Conservation (phyloP, 192 early-diverging fungal genomes). For the Funneliformis geosporum region DNA sequence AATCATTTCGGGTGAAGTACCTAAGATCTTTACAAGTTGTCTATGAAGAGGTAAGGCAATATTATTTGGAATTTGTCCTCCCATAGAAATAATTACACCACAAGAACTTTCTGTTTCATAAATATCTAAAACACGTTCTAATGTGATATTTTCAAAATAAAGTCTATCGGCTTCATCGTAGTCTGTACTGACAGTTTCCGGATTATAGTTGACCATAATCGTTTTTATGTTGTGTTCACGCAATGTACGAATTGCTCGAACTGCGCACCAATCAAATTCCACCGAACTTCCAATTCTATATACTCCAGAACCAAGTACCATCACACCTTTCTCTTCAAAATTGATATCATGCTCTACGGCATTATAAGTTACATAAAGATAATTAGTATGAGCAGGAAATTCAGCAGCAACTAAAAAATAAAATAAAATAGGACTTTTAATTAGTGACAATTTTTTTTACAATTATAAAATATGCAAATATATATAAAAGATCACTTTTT, state of each 20-base stretch:
- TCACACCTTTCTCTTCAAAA: constrained; percentile 87
- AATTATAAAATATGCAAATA: not conserved
- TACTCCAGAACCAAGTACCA: constrained; percentile 96
- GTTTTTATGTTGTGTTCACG: constrained; percentile 80
- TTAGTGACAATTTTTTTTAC: not conserved
- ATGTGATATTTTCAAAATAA: constrained; percentile 96
- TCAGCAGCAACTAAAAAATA: constrained; percentile 81
- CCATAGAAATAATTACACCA: constrained; percentile 89
- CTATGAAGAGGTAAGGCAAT: constrained; percentile 85
- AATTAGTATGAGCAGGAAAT: constrained; percentile 95
- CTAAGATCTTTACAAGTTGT: constrained; percentile 80
- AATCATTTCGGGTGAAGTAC: constrained; percentile 88
- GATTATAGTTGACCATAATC: constrained; percentile 99
- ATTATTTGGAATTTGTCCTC: constrained; percentile 96
- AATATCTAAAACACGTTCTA: constrained; percentile 96
- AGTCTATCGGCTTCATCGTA: constrained; percentile 97
- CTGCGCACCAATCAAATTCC: constrained; percentile 97
- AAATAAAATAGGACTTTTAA: not conserved
- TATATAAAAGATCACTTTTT: not conserved
- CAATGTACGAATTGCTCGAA: constrained; percentile 80
- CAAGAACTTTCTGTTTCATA: constrained; percentile 82
- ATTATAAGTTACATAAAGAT: constrained; percentile 98
- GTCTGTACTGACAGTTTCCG: constrained; percentile 97
- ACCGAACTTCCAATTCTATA: constrained; percentile 97
- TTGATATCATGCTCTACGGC: constrained; percentile 80